These are phyloP conservation scores for Cicer chorassanicum DNA, from an alignment of 306 rosid species.

Conservation along the genomic window DNA sequence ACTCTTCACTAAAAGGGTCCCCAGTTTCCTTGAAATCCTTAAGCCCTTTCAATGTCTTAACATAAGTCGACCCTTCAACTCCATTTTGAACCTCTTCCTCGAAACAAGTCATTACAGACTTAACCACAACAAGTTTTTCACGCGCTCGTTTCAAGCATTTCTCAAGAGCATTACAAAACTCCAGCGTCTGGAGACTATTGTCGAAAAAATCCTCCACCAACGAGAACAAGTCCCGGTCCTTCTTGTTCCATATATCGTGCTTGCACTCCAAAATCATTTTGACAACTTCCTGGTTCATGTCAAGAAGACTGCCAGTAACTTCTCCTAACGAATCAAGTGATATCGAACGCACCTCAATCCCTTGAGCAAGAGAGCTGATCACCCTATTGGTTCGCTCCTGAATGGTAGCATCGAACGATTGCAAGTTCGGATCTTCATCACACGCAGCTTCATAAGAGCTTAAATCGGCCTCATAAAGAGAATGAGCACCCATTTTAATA, in stretches of 20 bases:
- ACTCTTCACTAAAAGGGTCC: slow-evolving; percentile 81
- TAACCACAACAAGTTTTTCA: slow-evolving; percentile 61
- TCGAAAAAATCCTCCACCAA: slow-evolving; percentile 76
- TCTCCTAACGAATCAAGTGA: slow-evolving; percentile 73
- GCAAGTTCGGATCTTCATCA: slow-evolving; percentile 63
- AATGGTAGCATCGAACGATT: slow-evolving; percentile 67
- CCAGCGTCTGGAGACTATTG: slow-evolving; percentile 66
- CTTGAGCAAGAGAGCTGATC: slow-evolving; percentile 64
- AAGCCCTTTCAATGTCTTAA: slow-evolving; percentile 68
- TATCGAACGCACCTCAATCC: slow-evolving; percentile 65
- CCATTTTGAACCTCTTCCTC: slow-evolving; percentile 65
- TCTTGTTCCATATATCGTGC: slow-evolving; percentile 70
- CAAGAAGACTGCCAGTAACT: slow-evolving; percentile 70
- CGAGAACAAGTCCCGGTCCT: slow-evolving; percentile 56
- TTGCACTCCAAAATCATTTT: slow-evolving; percentile 66
- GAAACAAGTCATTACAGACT: slow-evolving; percentile 62
- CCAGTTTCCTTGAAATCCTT: slow-evolving; percentile 70
- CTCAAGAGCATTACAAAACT: slow-evolving; percentile 75
- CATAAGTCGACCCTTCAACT: slow-evolving; percentile 56
- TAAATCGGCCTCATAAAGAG: slow-evolving; percentile 59
- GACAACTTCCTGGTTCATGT: slow-evolving; percentile 80
- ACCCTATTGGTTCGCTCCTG: slow-evolving; percentile 71
- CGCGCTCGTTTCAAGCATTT: slow-evolving; percentile 65
- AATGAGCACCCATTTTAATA: slow-evolving; percentile 51
- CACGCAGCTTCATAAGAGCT: slow-evolving; percentile 85